Conservation (phyloP, 2,329 filamentous ascomycete species). For the Arthrobotrys musiformis region DNA sequence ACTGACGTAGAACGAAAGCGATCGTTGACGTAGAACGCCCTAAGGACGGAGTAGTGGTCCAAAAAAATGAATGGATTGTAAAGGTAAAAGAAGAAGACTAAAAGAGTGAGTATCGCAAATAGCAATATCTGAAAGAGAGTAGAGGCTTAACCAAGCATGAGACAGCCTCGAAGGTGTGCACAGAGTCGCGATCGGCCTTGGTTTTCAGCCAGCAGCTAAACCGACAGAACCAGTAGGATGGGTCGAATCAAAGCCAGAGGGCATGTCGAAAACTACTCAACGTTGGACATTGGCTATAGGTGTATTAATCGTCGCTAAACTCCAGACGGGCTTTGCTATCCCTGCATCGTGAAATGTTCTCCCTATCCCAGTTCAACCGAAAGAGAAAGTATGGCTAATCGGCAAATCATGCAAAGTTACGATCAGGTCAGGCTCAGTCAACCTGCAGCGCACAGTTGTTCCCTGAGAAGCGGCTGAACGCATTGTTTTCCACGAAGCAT, state of each 20-base stretch:
- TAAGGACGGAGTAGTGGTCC: not conserved
- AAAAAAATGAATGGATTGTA: not conserved
- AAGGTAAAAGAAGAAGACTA: not conserved
- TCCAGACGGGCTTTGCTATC: not conserved
- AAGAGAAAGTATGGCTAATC: not conserved
- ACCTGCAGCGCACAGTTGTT: too few species aligned
- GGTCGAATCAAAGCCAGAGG: slow-evolving; percentile 12
- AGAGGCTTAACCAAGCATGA: slow-evolving; percentile 3
- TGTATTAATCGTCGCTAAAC: not conserved
- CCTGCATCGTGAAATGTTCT: not conserved
- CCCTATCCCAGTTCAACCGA: not conserved
- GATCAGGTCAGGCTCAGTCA: slow-evolving; percentile 21
- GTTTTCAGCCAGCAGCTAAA: slow-evolving; percentile 32
- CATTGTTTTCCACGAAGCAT: not conserved
- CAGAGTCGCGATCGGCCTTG: not conserved
- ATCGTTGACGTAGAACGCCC: not conserved
- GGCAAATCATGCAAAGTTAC: not conserved
- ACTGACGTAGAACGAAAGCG: not conserved
- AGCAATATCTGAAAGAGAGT: slow-evolving; percentile 10
- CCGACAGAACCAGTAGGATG: not conserved
- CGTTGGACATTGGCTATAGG: not conserved
- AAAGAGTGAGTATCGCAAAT: slow-evolving; percentile 11
- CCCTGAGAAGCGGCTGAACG: slow-evolving; percentile 6
- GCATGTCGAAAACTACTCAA: not conserved
- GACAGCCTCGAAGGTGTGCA: not conserved